Base-by-base conservation (phyloP, 225 moss, liverwort and hornwort species). In the Pseudoscleropodium purum region DNA sequence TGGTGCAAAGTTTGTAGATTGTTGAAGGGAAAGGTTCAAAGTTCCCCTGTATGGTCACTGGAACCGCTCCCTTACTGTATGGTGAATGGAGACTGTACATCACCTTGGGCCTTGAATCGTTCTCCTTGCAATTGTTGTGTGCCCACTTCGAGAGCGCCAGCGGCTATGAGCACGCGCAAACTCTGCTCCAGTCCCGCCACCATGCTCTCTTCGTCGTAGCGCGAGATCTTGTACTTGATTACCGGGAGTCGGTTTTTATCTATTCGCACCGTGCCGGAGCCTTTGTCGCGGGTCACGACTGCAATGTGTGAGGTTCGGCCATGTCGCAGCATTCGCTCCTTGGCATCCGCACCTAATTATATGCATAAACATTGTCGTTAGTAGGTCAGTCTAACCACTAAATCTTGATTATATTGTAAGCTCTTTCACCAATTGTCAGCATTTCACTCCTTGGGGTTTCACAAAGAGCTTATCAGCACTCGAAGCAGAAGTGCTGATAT, bases 121-220 rank as follows among this genome's bases (percentile, higher is more conserved):
- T 96, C 94, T 49, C 96, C 96, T 20, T 91, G 89, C 41, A 89
- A 49, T 49, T 97, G 98, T 8, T 96, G 90, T 29, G 93, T 95
- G 82, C 98, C 97, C 49, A 98, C 90, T 91, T 96, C 96, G 17
- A 90, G 68, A 57, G 97, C 98, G 34, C 97, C 98, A 36, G 96
- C 96, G 34, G 97, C 97, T 33, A 93, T 86, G 37, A 97, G 70
- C 43, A 95, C 94, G 56, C 96, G 92, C 16, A 96, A 86, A 66
- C 94, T 93, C 49, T 91, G 92, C 64, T 90, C 92, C 31, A 96
- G 45, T 62, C 91, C 94, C 11, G 88, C 92, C 49, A 92, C 18
- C 82, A 96, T 33, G 54, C 86, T 94, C 47, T 91, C 89, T 75
- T 93, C 88, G 88, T 97, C 97, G 59, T 91, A 91, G 31, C 88